Base-by-base conservation (phyloP, 208 protist species). In the Trichomonas vaginalis region DNA sequence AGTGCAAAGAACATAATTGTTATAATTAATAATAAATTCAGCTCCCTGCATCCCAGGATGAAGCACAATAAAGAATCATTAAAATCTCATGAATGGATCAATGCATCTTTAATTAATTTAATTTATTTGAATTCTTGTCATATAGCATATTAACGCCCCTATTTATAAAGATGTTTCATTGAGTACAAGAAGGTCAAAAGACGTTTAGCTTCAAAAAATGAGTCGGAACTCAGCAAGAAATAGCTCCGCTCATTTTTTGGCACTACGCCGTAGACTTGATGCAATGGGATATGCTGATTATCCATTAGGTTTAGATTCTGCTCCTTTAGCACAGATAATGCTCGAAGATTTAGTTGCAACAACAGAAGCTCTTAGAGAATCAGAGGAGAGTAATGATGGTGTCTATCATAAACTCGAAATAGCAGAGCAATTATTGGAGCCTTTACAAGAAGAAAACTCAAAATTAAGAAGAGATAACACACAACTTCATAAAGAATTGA, bases 271-370 rank as follows among this genome's bases (percentile, higher is more conserved):
- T 9, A 37, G 82, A 32, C 82, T 88, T 10, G 82, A 88, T 27
- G 40, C 39, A 0, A 88, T 88, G 82, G 82, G 82, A 15, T 88
- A 88, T 27, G 35, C 82, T n/a, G 82, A 88, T 47, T 88, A 45
- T 27, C 82, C 82, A 3, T 23, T 88, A 0, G 82, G 82, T n/a
- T n/a, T 88, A 4, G 82, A 88, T 40, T 45, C 82, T 8, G 82
- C 82, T n/a, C 82, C 82, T 47, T 39, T 88, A 3, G 82, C 82
- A 10, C 82, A 88, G 39, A 35, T 45, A 45, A 47, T 88, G 40
- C 82, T 88, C 27, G 82, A 88, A 88, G 82, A 88, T 88, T 47
- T 88, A 45, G 82, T 88, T 47, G 32, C 82, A 88, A 88, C 82
- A 40, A 88, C 82, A 17, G 82, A 88, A 42, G 39, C 14, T 88